Evolutionary conservation across 306 rosid species (phyloP), one percentile per base, ranked within the genome.

Genomic region (Begonia masoniana): DNA sequence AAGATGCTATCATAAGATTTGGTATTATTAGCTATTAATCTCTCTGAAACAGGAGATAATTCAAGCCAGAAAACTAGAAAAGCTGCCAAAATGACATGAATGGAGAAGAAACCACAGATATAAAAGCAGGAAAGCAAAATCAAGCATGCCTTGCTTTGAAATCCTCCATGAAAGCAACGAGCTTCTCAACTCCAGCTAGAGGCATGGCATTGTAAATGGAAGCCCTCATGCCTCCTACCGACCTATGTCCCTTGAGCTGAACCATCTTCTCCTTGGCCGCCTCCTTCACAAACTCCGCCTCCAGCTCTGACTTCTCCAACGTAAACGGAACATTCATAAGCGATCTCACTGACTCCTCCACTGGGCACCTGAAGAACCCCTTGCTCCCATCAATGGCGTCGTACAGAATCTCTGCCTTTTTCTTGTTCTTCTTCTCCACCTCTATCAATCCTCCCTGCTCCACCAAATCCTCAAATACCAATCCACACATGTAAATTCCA

Each of bases 181-280:
- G 69, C 71, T 81, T 91, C 59, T 91, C 88, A 69, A 86, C 94
- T 11, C 99, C 99, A 72, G 99, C 86, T 72, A 86, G 74, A 46
- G 99, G 87, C 99, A 91, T 86, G 7, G 99, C 99, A 62, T 91
- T 91, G 68, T 91, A 91, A 26, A 91, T 91, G 0, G 99, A 91
- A 57, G 99, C 99, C 53, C 96, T 71, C 92, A 91, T 86, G 0
- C 99, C 99, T 49, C 99, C 99, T 50, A 91, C 96, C 0, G 96
- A 86, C 58, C 96, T 78, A 50, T 91, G 99, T 4, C 99, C 96
- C 79, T 91, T 91, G 13, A 91, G 99, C 77, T 91, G 94, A 51
- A 91, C 69, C 99, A 91, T 91, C 63, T 72, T 79, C 66, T 91
- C 88, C 70, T 79, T 75, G 0, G 93, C 80, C 21, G 99, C 96